phyloP scores from a whole-genome alignment of 768 basidiomycete genomes.

The Rhizopogon vulgaris region DNA sequence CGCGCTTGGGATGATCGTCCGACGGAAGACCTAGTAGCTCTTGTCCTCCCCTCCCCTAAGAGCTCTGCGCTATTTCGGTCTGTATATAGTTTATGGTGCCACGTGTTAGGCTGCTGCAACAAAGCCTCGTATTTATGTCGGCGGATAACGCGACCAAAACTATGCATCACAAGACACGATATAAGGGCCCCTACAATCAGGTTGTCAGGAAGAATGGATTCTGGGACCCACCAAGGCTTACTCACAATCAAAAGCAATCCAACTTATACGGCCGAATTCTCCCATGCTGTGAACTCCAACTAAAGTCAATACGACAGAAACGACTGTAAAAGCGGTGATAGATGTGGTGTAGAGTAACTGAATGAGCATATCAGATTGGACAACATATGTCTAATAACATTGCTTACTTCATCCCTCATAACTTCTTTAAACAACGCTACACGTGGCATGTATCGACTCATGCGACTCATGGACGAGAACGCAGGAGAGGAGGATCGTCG shows the following conservation, averaged over 20 bases:
- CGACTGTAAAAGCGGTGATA: constrained; percentile 42
- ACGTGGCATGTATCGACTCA: constrained; percentile 44
- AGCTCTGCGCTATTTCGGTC: constrained; percentile 10
- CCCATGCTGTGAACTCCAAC: constrained; percentile 44
- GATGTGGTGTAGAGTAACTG: constrained; percentile 52
- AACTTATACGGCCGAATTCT: constrained; percentile 40
- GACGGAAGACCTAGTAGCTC: neutral
- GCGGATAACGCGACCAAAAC: constrained; percentile 51
- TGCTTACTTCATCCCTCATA: constrained; percentile 57
- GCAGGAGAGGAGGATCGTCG: constrained; percentile 15
- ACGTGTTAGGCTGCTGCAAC: constrained; percentile 41
- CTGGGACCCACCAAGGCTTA: neutral
- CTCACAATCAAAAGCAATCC: constrained; percentile 54
- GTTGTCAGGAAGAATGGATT: constrained; percentile 6
- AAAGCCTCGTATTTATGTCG: constrained; percentile 57
- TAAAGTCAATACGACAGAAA: constrained; percentile 42
- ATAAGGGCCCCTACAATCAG: constrained; percentile 43
- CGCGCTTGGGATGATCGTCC: constrained; percentile 1
- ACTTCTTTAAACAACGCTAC: constrained; percentile 50
- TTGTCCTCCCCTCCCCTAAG: constrained; percentile 4
- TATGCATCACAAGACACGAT: constrained; percentile 51
- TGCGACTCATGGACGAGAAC: constrained; percentile 32
- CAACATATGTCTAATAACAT: neutral
- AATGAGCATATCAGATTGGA: neutral
- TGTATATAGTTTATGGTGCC: constrained; percentile 30